Evolutionary conservation across 2,329 filamentous ascomycete genomes (phyloP), one percentile per base, ranked within the genome.

Genomic region (Colletotrichum orbiculare): DNA sequence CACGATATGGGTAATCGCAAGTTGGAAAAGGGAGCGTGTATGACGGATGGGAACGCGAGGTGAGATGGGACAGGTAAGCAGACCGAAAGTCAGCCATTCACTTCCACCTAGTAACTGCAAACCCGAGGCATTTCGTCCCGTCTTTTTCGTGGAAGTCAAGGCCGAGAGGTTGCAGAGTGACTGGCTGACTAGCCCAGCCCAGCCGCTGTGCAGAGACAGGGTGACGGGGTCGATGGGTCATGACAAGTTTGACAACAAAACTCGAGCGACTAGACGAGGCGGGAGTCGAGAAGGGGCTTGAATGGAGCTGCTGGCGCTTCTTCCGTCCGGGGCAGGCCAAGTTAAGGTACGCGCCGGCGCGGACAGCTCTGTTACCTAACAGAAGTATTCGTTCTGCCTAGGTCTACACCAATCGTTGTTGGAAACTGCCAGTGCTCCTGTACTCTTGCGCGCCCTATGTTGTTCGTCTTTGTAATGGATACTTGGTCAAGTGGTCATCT

Each of bases 251-350:
- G 47, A 50, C 49, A 60, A 37, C 35, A 39, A 38, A 54, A 42
- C 33, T 43, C 33, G 49, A 25, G 48, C 55, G 48, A 64, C 60
- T 64, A 48, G 54, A 38, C 55, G 37, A 64, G 34, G 54, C 61
- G 56, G 61, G 39, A 54, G 56, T 49, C 61, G 49, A 56, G 25
- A 25, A 64, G 49, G 54, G 49, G 43, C 60, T 43, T 60, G 56
- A 45, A 64, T 54, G 56, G 61, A 41, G 57, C 34, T 11, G 5
- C 37, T 39, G 56, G 46, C 42, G 50, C 62, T 42, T 56, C 25
- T 64, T 60, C 33, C 35, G 47, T 56, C 57, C 62, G 46, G 62
- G 62, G 49, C 61, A 64, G 43, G 49, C 43, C 61, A 60, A 50
- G 25, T 25, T 5, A 4, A 25, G 25, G 56, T 54, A 64, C 61